Evolutionary conservation across 2,329 filamentous ascomycete genomes (phyloP).

Genomic region (Chalaropsis thielavioides): DNA sequence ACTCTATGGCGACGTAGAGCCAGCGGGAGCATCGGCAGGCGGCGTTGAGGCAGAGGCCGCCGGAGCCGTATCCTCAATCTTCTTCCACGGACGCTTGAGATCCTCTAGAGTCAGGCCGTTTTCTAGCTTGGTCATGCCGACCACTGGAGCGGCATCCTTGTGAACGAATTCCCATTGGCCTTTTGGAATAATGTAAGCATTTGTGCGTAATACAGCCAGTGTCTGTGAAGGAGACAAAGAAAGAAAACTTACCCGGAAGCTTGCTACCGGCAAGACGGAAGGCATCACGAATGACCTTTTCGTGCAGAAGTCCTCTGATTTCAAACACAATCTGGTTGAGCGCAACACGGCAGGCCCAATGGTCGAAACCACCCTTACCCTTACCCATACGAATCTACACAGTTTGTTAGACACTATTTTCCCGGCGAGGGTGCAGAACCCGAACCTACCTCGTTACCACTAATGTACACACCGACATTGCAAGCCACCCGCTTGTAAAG

Average conservation of each 20-base stretch:
- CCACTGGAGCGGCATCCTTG: conserved; percentile 77
- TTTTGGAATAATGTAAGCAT: conserved; percentile 25
- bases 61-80: conserved; percentile 5
- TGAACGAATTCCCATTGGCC: conserved; percentile 85
- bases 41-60: background rate
- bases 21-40: background rate
- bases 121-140: conserved; percentile 75
- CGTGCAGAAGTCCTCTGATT: conserved; percentile 80
- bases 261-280: conserved; percentile 91
- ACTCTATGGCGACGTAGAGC: conserved; percentile 8
- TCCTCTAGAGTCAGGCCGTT: conserved; percentile 71
- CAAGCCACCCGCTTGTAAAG: conserved; percentile 83
- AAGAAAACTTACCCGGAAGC: conserved; percentile 56
- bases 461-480: conserved; percentile 89
- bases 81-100: conserved; percentile 62
- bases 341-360: conserved; percentile 81
- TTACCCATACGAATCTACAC: conserved; percentile 86
- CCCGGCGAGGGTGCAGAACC: background rate
- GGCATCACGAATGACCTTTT: conserved; percentile 85
- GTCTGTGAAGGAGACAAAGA: background rate
- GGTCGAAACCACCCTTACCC: conserved; percentile 93
- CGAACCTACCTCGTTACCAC: conserved; percentile 66
- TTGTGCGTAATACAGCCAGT: background rate
- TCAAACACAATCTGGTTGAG: conserved; percentile 90
- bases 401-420: conserved; percentile 14